phyloP scores from a whole-genome alignment of 345 rosid species.

The Eucalyptus rudis region DNA sequence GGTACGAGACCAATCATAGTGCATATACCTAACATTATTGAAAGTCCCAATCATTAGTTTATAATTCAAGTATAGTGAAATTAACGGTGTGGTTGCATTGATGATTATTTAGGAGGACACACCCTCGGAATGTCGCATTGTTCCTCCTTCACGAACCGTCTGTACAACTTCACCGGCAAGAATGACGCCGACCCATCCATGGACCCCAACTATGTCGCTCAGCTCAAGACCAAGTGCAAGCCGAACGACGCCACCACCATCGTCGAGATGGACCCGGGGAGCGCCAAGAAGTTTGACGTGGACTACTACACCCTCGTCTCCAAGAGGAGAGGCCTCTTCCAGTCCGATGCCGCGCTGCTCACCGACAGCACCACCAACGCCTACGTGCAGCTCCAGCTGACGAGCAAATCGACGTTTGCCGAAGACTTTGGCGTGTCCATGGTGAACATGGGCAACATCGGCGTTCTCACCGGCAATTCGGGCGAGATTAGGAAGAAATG shows the following conservation, averaged over 20 bases:
- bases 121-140: constrained; percentile 63
- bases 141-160: constrained; percentile 22
- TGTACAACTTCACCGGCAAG: constrained; percentile 65
- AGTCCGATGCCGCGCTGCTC: constrained; percentile 60
- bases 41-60: too few species aligned
- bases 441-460: constrained; percentile 56
- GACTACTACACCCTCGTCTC: constrained; percentile 29
- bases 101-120: constrained; percentile 28
- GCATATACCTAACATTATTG: background rate
- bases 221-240: constrained; percentile 24
- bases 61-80: background rate
- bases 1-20: constrained; percentile 8
- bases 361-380: constrained; percentile 24
- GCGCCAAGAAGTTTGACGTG: constrained; percentile 37
- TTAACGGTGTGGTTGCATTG: background rate
- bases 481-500: constrained; percentile 60
- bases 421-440: constrained; percentile 53
- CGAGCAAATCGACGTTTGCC: constrained; percentile 15
- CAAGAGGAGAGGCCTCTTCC: constrained; percentile 49
- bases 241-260: constrained; percentile 26
- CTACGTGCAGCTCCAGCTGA: constrained; percentile 14
- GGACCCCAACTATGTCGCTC: constrained; percentile 15
- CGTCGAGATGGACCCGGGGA: constrained; percentile 71
- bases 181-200: constrained; percentile 34
- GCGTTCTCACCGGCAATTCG: constrained; percentile 31